Percentiles rank a stretch among this genome's conserved stretches.
These are phyloP conservation scores for Zangia roseola DNA, from an alignment of 768 basidiomycete genomes.

Conservation along the genomic window DNA sequence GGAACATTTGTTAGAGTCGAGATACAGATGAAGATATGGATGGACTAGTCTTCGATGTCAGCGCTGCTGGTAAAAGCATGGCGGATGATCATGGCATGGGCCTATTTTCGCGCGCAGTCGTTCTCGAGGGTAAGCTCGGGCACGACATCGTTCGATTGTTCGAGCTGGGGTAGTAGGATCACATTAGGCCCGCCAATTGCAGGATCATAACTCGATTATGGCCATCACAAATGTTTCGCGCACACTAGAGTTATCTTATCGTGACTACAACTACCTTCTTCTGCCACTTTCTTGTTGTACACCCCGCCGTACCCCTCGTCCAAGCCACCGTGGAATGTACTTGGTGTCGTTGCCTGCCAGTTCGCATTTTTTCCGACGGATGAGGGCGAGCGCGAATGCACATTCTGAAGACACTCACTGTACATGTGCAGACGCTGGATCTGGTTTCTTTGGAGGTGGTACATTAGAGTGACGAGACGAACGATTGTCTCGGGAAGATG, in stretches of 20 bases:
- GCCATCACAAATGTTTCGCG: too few species aligned
- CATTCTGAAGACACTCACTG: constrained; percentile 56
- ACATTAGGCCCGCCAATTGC: too few species aligned
- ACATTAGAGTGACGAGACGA: constrained; percentile 7
- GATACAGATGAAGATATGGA: constrained; percentile 31
- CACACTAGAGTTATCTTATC: too few species aligned
- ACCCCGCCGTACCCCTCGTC: too few species aligned
- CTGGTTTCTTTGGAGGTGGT: constrained; percentile 38
- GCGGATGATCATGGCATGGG: constrained; percentile 97
- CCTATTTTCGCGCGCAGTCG: constrained; percentile 65
- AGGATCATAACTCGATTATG: too few species aligned
- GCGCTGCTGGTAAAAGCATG: too few species aligned
- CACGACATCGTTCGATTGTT: constrained; percentile 54
- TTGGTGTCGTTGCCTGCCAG: too few species aligned
- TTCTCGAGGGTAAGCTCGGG: constrained; percentile 84
- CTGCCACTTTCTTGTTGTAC: constrained; percentile 65
- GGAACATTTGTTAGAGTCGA: too few species aligned
- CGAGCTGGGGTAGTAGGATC: constrained; percentile 36
- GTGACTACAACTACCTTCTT: too few species aligned
- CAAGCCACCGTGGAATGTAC: too few species aligned
- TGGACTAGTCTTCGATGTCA: constrained; percentile 98
- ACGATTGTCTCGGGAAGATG: constrained; percentile 17
- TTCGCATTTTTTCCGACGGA: too few species aligned
- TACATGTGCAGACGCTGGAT: too few species aligned
- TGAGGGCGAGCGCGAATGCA: constrained; percentile 66